Conservation (phyloP, 2,329 filamentous ascomycete species). For the Byssothecium circinans region DNA sequence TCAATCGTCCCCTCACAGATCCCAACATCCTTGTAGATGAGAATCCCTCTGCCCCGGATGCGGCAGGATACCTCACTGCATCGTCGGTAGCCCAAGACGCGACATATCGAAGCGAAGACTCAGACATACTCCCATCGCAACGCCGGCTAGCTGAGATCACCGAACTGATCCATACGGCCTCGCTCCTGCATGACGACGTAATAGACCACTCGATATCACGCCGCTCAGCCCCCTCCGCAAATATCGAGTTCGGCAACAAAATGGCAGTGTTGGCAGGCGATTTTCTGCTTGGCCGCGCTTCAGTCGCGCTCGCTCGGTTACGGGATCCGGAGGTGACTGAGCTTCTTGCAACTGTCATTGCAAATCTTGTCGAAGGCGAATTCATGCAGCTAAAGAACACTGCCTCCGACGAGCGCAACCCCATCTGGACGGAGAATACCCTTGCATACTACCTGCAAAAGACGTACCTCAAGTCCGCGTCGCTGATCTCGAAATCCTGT, state of each 20-base stretch:
- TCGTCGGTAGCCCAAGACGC: conserved; percentile 54
- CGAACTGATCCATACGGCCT: conserved; percentile 95
- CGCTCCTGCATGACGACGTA: conserved; percentile 95
- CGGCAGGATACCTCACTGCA: conserved; percentile 53
- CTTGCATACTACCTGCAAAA: conserved; percentile 95
- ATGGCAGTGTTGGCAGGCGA: conserved; percentile 99
- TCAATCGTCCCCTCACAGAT: conserved; percentile 65
- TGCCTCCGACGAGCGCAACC: conserved; percentile 79
- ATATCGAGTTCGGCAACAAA: conserved; percentile 96
- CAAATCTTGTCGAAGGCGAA: conserved; percentile 95
- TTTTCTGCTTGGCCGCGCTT: conserved; percentile 89
- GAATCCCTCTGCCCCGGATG: conserved; percentile 66
- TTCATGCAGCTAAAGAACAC: conserved; percentile 99
- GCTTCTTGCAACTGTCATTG: conserved; percentile 91
- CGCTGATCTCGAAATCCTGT: conserved; percentile 93
- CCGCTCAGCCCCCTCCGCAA: conserved; percentile 82
- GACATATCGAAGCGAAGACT: conserved; percentile 49
- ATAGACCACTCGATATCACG: conserved; percentile 90
- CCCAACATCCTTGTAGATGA: conserved; percentile 70
- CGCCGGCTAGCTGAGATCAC: conserved; percentile 93
- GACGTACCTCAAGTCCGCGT: conserved; percentile 96
- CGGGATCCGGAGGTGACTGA: conserved; percentile 94
- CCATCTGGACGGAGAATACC: conserved; percentile 83
- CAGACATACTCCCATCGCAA: conserved; percentile 87
- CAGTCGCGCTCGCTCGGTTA: conserved; percentile 85